Percentiles rank a stretch among this genome's conserved stretches.
Evolutionary conservation across 2,329 filamentous ascomycete genomes (phyloP).

Genomic region (Xylariomycetidae sp.): DNA sequence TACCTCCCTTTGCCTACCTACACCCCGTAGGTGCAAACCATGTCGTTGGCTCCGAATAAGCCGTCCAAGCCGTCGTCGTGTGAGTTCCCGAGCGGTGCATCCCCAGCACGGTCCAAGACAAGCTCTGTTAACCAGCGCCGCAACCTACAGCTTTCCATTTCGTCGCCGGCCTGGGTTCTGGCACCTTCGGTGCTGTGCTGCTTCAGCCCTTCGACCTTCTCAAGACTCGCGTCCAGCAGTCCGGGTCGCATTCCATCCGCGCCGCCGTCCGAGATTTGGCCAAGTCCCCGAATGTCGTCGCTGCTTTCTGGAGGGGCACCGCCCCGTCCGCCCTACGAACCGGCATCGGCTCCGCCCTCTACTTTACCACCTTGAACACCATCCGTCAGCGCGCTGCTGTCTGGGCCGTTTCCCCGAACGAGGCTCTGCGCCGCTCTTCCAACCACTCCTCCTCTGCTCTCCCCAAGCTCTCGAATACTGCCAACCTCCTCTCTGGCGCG

Average conservation of each 20-base stretch:
- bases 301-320: slow-evolving; percentile 85
- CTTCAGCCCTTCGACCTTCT: slow-evolving; percentile 93
- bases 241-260: slow-evolving; percentile 62
- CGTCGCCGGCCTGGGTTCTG: slow-evolving; percentile 78
- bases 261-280: slow-evolving; percentile 65
- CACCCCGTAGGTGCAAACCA: too few relatives aligned
- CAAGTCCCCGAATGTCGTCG: slow-evolving; percentile 54
- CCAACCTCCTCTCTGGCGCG: slow-evolving; percentile 81
- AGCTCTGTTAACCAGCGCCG: too few relatives aligned
- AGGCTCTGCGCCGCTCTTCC: slow-evolving; percentile 9
- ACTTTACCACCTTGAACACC: slow-evolving; percentile 83
- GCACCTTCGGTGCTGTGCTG: slow-evolving; percentile 79
- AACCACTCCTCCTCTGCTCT: slow-evolving; percentile 58
- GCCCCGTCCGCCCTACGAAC: slow-evolving; percentile 89
- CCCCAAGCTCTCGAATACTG: slow-evolving; percentile 74
- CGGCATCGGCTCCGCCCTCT: slow-evolving; percentile 86
- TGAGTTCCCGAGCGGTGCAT: too few relatives aligned
- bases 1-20: too few relatives aligned
- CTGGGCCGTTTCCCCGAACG: slow-evolving; percentile 6
- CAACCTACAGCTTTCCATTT: slow-evolving; percentile 68
- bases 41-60: background rate
- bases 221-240: slow-evolving; percentile 94
- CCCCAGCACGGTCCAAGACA: too few relatives aligned
- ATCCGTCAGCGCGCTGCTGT: slow-evolving; percentile 64
- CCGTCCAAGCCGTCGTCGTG: background rate